Conservation (phyloP, 495 filamentous ascomycete genomes). For the Xylaria nigripes region DNA sequence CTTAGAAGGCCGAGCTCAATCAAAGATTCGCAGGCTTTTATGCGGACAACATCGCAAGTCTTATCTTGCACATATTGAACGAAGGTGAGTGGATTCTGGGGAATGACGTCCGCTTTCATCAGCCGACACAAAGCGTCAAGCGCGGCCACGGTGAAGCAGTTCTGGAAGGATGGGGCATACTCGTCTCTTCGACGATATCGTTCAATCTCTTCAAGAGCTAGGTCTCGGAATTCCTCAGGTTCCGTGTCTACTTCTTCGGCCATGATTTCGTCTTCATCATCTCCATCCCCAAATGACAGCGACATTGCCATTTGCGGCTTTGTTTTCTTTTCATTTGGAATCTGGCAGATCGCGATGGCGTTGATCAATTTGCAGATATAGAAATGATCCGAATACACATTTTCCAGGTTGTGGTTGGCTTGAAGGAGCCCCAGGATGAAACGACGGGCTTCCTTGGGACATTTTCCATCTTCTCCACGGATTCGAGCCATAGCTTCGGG, state of each 20-base stretch:
- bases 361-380: conserved; percentile 78
- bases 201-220: conserved; percentile 76
- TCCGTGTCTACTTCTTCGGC: conserved; percentile 28
- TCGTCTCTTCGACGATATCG: conserved; percentile 88
- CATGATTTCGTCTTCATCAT: conserved; percentile 28
- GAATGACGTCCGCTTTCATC: conserved; percentile 62
- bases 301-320: conserved; percentile 35
- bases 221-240: conserved; percentile 48
- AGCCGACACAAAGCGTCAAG: conserved; percentile 67
- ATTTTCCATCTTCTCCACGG: conserved; percentile 64
- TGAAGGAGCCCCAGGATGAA: conserved; percentile 83
- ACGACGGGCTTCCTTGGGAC: conserved; percentile 62
- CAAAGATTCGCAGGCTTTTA: conserved; percentile 75
- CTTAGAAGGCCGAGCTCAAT: conserved; percentile 67
- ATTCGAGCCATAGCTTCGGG: conserved; percentile 70
- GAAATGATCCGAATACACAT: conserved; percentile 76
- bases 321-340: conserved; percentile 47
- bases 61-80: conserved; percentile 70
- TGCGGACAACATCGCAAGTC: conserved; percentile 69
- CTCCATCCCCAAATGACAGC: conserved; percentile 27
- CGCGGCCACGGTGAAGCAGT: conserved; percentile 76
- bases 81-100: conserved; percentile 56
- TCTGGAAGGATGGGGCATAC: conserved; percentile 86
- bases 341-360: conserved; percentile 67
- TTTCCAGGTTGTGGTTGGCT: conserved; percentile 88